Conservation (phyloP, 306 rosid genomes). For the Clitoria ternatea region DNA sequence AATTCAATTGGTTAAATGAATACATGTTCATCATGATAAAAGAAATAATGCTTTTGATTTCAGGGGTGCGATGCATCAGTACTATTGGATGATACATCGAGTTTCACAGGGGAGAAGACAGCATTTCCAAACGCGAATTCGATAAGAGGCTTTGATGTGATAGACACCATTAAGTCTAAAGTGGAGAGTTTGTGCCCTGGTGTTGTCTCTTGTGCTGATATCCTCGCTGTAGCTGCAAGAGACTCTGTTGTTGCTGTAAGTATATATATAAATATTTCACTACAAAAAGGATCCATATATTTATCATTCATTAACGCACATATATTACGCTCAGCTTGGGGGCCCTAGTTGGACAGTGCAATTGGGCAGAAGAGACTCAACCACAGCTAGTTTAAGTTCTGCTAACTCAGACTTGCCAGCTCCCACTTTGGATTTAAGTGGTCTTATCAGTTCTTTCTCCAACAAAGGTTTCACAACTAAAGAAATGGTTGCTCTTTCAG, state of each 20-base stretch:
- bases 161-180: slow-evolving; percentile 50
- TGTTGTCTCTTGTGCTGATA: slow-evolving; percentile 66
- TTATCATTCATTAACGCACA: no score
- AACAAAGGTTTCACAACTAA: slow-evolving; percentile 46
- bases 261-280: not conserved
- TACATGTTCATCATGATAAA: no score
- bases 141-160: slow-evolving; percentile 49
- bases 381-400: slow-evolving; percentile 49
- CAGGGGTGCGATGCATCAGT: slow-evolving; percentile 81
- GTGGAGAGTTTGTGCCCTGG: slow-evolving; percentile 45
- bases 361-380: slow-evolving; percentile 74
- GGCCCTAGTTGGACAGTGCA: slow-evolving; percentile 47
- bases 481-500: slow-evolving; percentile 70
- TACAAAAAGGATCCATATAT: no score
- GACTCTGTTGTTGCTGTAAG: slow-evolving; percentile 61
- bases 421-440: slow-evolving; percentile 35
- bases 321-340: no score
- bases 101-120: slow-evolving; percentile 58
- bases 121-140: slow-evolving; percentile 53
- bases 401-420: slow-evolving; percentile 52
- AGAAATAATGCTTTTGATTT: not conserved
- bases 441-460: slow-evolving; percentile 44
- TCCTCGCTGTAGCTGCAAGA: slow-evolving; percentile 56
- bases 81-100: slow-evolving; percentile 57
- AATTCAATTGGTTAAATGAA: not conserved